A percentile compares a stretch with the other conserved stretches of the same genome.
Evolutionary conservation across 2,329 filamentous ascomycete genomes (phyloP).

Genomic region (Trichoderma polysporum): DNA sequence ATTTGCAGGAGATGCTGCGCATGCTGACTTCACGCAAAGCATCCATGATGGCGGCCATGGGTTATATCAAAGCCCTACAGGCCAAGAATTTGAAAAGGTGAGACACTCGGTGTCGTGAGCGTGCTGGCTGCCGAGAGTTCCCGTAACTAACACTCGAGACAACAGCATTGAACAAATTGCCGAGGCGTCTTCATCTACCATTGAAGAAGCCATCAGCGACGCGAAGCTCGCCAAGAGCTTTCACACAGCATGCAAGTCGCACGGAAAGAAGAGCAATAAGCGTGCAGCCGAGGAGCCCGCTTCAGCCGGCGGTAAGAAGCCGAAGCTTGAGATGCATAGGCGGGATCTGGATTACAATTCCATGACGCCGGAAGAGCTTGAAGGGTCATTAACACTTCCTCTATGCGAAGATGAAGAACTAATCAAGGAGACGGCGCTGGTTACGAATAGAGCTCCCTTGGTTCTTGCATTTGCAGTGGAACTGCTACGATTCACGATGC

Average conservation of each 20-base stretch:
- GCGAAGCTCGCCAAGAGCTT: conserved; percentile 50
- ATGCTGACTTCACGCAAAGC: conserved; percentile 59
- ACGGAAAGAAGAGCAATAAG: conserved; percentile 43
- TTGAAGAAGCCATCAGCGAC: conserved; percentile 50
- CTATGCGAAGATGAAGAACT: conserved; percentile 56
- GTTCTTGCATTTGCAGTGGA: conserved; percentile 77
- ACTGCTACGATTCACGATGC: conserved; percentile 76
- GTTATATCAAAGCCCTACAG: conserved; percentile 58
- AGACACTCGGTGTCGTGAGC: conserved; percentile 17
- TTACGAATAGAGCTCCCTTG: conserved; percentile 79
- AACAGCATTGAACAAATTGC: conserved; percentile 57
- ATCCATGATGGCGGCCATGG: conserved; percentile 59
- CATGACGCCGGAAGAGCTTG: conserved; percentile 57
- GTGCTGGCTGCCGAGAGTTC: not conserved
- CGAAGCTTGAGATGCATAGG: conserved; percentile 36
- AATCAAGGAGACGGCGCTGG: conserved; percentile 57
- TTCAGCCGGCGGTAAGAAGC: conserved; percentile 32
- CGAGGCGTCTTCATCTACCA: conserved; percentile 43
- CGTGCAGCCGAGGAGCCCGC: conserved; percentile 28
- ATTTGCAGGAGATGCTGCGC: conserved; percentile 61
- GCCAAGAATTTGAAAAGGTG: conserved; percentile 56
- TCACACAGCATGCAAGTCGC: conserved; percentile 55
- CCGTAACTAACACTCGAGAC: not conserved
- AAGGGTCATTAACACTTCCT: conserved; percentile 62
- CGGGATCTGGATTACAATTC: conserved; percentile 41